Conservation (phyloP, 768 basidiomycete genomes). For the Hortiboletus campestris region DNA sequence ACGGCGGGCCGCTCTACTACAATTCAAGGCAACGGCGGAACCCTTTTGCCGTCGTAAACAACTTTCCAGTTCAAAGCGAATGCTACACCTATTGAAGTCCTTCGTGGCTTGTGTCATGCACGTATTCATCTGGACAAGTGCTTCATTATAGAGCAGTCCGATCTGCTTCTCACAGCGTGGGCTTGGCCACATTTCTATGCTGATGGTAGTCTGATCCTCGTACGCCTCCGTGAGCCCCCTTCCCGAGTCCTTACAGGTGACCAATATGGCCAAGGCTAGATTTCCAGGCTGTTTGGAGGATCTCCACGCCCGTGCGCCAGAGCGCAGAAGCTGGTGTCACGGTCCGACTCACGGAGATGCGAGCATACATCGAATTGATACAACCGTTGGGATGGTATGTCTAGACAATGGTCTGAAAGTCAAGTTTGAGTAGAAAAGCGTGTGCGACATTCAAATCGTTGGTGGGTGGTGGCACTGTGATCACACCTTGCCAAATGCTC, state of each 20-base stretch:
- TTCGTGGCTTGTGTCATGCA: constrained; percentile 51
- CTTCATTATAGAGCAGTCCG: constrained; percentile 58
- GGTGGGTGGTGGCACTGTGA: constrained; percentile 34
- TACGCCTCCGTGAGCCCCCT: constrained; percentile 42
- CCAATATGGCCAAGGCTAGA: constrained; percentile 47
- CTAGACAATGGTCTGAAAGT: constrained; percentile 51
- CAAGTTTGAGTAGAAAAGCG: constrained; percentile 40
- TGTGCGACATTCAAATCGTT: constrained; percentile 58
- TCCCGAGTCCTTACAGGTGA: constrained; percentile 52
- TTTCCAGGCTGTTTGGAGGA: constrained; percentile 46
- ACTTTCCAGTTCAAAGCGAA: neutral
- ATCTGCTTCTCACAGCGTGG: constrained; percentile 51
- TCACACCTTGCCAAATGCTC: neutral
- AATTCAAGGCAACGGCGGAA: constrained; percentile 24
- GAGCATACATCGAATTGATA: constrained; percentile 69
- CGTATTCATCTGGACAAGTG: constrained; percentile 72
- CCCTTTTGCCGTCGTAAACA: constrained; percentile 35
- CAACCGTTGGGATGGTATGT: constrained; percentile 50
- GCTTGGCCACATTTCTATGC: constrained; percentile 8
- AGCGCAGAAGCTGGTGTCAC: constrained; percentile 63
- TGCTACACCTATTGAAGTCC: constrained; percentile 14
- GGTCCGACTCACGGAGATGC: too few species aligned
- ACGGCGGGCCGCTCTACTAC: neutral
- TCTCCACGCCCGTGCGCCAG: constrained; percentile 52
- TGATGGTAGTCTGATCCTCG: neutral